Conservation (phyloP, 106 monocot species). For the Chionographis japonica region DNA sequence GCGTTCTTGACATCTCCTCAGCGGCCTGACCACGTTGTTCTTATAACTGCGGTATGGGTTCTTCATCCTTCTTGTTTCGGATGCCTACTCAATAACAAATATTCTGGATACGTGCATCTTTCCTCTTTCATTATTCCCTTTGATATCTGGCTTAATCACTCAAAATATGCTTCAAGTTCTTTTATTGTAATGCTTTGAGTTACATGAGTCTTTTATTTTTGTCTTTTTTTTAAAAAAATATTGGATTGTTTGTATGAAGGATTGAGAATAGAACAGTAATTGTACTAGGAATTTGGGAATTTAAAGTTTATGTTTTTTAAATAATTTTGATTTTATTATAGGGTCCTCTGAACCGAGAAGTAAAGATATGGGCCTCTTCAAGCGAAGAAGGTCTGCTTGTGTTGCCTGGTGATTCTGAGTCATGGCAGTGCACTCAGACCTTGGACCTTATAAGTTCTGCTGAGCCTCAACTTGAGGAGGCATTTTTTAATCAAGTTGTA, state of each 20-base stretch:
- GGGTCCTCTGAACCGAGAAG: conserved; percentile 93
- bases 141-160: too few species aligned
- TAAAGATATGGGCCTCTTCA: conserved; percentile 83
- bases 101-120: too few species aligned
- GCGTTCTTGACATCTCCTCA: conserved; percentile 87
- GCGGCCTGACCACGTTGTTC: conserved; percentile 84
- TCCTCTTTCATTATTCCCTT: too few species aligned
- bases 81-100: neutral
- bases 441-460: conserved; percentile 75
- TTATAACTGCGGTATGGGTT: conserved; percentile 73
- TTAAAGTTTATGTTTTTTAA: neutral
- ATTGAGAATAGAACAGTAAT: too few species aligned
- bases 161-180: too few species aligned
- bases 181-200: too few species aligned
- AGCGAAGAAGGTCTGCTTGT: conserved; percentile 79
- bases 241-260: too few species aligned
- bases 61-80: conserved; percentile 1
- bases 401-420: conserved; percentile 79
- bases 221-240: too few species aligned
- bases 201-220: too few species aligned
- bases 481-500: conserved; percentile 95
- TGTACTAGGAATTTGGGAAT: too few species aligned
- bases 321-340: conserved; percentile 21
- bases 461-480: conserved; percentile 61
- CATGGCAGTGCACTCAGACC: conserved; percentile 92